Evolutionary conservation across 2,329 filamentous ascomycete species (phyloP).

Genomic region (Monosporascus cannonballus): DNA sequence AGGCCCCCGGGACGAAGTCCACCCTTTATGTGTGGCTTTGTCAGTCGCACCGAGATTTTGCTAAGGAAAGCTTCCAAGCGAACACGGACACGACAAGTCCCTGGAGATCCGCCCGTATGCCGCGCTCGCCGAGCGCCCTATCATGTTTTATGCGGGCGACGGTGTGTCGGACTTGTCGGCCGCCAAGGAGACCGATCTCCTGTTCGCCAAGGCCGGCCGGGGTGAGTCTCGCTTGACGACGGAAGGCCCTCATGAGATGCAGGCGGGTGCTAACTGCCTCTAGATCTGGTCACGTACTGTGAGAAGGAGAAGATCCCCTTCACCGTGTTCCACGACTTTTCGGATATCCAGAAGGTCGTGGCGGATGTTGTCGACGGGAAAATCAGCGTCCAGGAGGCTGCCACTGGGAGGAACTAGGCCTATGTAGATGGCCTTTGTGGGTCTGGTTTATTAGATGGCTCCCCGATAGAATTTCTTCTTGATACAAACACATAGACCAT

Average conservation of each 20-base stretch:
- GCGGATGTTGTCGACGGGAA: conserved; percentile 73
- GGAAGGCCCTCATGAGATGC: too few species aligned
- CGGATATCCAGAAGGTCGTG: conserved; percentile 67
- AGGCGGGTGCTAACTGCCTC: conserved; percentile 8
- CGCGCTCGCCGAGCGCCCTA: conserved; percentile 67
- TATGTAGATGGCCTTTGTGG: background rate
- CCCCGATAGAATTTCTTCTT: background rate
- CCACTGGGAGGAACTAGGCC: conserved; percentile 34
- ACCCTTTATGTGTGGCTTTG: background rate
- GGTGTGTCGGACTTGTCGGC: conserved; percentile 90
- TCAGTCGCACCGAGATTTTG: background rate
- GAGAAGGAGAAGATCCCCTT: conserved; percentile 80
- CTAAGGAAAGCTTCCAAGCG: conserved; percentile 35
- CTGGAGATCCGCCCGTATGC: conserved; percentile 85
- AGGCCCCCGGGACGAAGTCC: conserved; percentile 14
- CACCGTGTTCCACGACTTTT: conserved; percentile 81
- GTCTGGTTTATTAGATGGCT: too few species aligned
- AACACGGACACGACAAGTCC: conserved; percentile 96
- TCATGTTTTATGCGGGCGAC: conserved; percentile 91
- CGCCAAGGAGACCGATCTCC: conserved; percentile 82
- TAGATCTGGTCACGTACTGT: conserved; percentile 84
- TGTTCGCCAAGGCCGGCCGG: conserved; percentile 89
- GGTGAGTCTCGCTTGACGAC: conserved; percentile 42
- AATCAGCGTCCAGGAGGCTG: conserved; percentile 63
- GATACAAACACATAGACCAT: background rate